Evolutionary conservation across 2,329 filamentous ascomycete species (phyloP), one percentile per base, ranked within the genome.

Genomic region (Sporothrix protearum): DNA sequence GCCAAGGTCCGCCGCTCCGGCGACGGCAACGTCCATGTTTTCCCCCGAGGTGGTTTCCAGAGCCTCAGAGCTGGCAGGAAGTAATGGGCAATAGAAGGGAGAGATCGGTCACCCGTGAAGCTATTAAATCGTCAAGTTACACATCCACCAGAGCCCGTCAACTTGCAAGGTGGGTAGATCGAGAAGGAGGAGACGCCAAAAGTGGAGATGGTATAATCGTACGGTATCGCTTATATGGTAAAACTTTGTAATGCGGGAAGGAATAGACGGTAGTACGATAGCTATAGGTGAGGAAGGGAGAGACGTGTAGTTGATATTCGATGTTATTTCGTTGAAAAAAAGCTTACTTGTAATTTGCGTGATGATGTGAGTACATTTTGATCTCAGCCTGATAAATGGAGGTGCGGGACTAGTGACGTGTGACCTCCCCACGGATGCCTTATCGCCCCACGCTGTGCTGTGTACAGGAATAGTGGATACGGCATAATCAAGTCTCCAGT

Each of bases 1-100:
- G 76, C 92, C 88, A 73, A 96, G 83, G 77, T 97, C 92, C 71
- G 92, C 88, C 12, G 80, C 89, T 68, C 80, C 79, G 47, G 83
- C 82, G 74, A 85, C 80, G 16, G 80, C 78, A 33, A 76, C 77
- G 71, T 82, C 79, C 78, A 81, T 79, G 33, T 76, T 76, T 42
- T 45, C 36, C 33, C 33, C 19, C 10, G 10, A 39, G 28, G 42
- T 39, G 7, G 42, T 28, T 42, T 42, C 25, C 14, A 47, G 51
- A 33, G 1, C 10, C 42, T 47, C 42, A 16, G 42, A 47, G 42
- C 14, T 47, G 12, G 14, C 12, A 19, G 42, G 42, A 47, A 47
- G 42, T 19, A 42, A 42, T 12, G 42, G 42, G 19, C 42, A 6
- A 19, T 47, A 47, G 14, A 19, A 47, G 19, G 19, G 19, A 19